phyloP scores from a whole-genome alignment of 192 early-diverging fungal genomes.

The Chytriomyces sp. region DNA sequence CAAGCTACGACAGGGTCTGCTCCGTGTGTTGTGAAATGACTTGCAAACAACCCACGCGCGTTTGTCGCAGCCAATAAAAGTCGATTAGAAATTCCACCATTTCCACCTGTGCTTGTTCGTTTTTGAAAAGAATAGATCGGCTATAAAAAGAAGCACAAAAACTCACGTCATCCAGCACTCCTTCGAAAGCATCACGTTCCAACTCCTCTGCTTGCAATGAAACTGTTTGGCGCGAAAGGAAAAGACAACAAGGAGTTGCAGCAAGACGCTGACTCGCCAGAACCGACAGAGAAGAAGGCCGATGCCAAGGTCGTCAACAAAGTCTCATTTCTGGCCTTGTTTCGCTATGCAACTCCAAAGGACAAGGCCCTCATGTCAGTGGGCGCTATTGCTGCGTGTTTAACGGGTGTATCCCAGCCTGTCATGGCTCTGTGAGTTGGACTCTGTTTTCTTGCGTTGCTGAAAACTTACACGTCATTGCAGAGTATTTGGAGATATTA shows the following conservation, averaged over 20 bases:
- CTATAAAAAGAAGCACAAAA: too few relatives aligned
- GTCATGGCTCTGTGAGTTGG: constrained; percentile 39
- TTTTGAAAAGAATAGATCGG: too few relatives aligned
- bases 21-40: too few relatives aligned
- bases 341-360: constrained; percentile 33
- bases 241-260: neutral
- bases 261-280: too few relatives aligned
- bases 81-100: too few relatives aligned
- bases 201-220: neutral
- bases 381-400: constrained; percentile 34
- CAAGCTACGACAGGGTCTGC: too few relatives aligned
- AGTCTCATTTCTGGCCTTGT: constrained; percentile 22
- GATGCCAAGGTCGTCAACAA: neutral
- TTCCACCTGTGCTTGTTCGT: too few relatives aligned
- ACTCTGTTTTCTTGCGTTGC: neutral
- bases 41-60: too few relatives aligned
- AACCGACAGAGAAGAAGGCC: too few relatives aligned
- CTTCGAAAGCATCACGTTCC: too few relatives aligned
- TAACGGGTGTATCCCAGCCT: constrained; percentile 42
- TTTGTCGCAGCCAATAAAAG: too few relatives aligned
- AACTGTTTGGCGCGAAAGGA: neutral
- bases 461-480: neutral
- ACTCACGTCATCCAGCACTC: too few relatives aligned
- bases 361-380: constrained; percentile 34
- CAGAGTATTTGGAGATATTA: constrained; percentile 46